phyloP scores from a whole-genome alignment of 1,284 basidiomycete species.

The Veloboletus limbatus region DNA sequence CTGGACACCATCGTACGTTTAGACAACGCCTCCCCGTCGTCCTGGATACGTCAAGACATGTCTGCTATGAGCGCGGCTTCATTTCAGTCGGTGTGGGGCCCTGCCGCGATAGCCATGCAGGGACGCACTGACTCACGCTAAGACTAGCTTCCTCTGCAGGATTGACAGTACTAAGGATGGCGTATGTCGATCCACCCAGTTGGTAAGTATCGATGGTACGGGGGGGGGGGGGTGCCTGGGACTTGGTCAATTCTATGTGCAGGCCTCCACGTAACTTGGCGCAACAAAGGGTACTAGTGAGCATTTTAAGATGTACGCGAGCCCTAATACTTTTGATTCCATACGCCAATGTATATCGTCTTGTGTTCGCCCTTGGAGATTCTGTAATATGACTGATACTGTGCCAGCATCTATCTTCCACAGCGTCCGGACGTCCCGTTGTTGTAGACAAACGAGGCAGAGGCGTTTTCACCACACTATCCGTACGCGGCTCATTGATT shows the following conservation, averaged over 20 bases:
- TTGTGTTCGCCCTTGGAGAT: conserved; percentile 8
- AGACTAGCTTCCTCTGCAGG: conserved; percentile 7
- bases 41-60: background rate
- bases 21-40: background rate
- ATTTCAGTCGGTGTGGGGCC: conserved; percentile 1
- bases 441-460: no score
- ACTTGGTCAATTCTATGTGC: conserved; percentile 18
- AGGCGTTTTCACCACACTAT: no score
- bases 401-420: conserved; percentile 7
- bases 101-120: conserved; percentile 15
- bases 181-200: conserved; percentile 4
- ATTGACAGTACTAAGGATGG: background rate
- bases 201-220: no score
- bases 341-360: conserved; percentile 8
- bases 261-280: conserved; percentile 13
- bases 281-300: conserved; percentile 9
- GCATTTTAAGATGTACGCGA: background rate
- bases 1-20: background rate
- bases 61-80: conserved; percentile 2
- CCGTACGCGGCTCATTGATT: no score
- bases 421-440: conserved; percentile 11
- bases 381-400: conserved; percentile 4
- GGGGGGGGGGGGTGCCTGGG: no score
- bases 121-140: no score
- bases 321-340: background rate